Percentiles rank a stretch among this genome's conserved stretches.
Conservation (phyloP, 2,329 filamentous ascomycete species). For the Onygenales sp. region DNA sequence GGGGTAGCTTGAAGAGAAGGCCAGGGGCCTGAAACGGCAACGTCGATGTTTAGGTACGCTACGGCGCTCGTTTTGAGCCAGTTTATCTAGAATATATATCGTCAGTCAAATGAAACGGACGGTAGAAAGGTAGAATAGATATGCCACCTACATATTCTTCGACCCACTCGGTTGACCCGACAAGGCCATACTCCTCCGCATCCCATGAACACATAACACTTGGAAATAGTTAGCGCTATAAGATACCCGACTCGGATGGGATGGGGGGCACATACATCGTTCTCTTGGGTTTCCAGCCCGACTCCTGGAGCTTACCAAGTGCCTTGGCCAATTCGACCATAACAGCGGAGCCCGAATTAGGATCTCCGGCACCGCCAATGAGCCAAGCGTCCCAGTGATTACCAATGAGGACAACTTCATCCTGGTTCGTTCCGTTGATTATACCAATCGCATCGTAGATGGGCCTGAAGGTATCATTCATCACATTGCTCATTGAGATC, state of each 20-base stretch:
- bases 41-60: constrained; percentile 44
- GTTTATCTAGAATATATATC: constrained; percentile 19
- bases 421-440: constrained; percentile 19
- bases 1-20: constrained; percentile 31
- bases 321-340: constrained; percentile 43
- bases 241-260: neutral
- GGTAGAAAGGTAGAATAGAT: neutral
- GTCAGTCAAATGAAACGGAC: constrained; percentile 1
- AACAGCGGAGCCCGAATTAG: constrained; percentile 42
- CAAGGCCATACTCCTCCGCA: constrained; percentile 28
- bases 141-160: constrained; percentile 32
- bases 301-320: constrained; percentile 37
- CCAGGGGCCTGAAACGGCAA: constrained; percentile 37
- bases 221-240: constrained; percentile 1
- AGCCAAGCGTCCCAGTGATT: constrained; percentile 49
- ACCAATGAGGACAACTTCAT: constrained; percentile 40
- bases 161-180: constrained; percentile 39
- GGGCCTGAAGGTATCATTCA: constrained; percentile 15
- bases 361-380: constrained; percentile 43
- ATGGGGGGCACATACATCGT: constrained; percentile 31
- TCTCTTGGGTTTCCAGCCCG: constrained; percentile 43
- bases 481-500: constrained; percentile 17
- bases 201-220: constrained; percentile 27
- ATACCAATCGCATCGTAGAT: constrained; percentile 21
- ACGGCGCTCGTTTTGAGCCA: constrained; percentile 37